Conservation (phyloP, 768 basidiomycete genomes). For the Serendipita vermifera region DNA sequence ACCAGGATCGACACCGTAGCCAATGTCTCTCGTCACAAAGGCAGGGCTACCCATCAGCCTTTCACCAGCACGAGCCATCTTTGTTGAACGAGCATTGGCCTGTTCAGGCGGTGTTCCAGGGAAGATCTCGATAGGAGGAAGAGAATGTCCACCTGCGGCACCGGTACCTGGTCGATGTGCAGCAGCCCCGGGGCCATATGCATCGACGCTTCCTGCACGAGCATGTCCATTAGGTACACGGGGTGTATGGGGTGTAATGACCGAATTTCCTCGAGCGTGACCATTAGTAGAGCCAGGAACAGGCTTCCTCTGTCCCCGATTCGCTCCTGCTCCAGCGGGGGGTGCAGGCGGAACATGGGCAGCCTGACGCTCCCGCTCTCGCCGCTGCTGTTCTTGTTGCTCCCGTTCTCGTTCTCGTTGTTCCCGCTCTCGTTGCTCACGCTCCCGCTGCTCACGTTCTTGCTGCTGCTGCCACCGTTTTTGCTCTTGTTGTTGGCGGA, state of each 20-base stretch:
- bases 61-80: not conserved
- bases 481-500: not conserved
- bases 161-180: not conserved
- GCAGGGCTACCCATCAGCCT: conserved; percentile 3
- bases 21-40: not conserved
- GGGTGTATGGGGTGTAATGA: too few relatives aligned
- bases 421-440: not conserved
- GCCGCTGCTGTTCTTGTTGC: not conserved
- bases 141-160: not conserved
- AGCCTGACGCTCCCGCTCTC: not conserved
- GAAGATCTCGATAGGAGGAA: not conserved
- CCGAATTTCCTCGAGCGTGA: too few relatives aligned
- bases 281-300: not conserved
- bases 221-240: not conserved
- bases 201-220: not conserved
- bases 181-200: too few relatives aligned
- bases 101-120: not conserved
- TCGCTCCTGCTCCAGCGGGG: not conserved
- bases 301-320: too few relatives aligned
- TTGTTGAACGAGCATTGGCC: not conserved
- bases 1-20: too few relatives aligned
- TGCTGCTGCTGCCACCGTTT: conserved; percentile 1
- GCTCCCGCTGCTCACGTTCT: not conserved
- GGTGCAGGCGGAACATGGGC: not conserved
- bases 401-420: not conserved